Percentiles rank a stretch among this genome's conserved stretches.
Conservation (phyloP, 2,329 filamentous ascomycete genomes). For the Fusarium miscanthi region DNA sequence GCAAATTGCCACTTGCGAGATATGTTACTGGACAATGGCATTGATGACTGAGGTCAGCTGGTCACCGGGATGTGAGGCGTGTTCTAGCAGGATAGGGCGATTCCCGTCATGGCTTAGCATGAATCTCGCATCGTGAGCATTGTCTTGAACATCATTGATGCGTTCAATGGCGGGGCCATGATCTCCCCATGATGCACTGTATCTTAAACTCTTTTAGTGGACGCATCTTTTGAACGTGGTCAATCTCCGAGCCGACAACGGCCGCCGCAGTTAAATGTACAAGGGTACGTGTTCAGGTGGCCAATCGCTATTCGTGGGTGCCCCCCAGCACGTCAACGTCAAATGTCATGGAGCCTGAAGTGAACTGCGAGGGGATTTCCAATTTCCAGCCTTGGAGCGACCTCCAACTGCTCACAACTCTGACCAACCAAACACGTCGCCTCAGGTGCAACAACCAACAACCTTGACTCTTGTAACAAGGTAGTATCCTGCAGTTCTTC, state of each 20-base stretch:
- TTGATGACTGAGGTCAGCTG: constrained; percentile 34
- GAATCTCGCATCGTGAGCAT: constrained; percentile 12
- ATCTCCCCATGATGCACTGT: constrained; percentile 27
- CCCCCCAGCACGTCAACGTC: constrained; percentile 34
- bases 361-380: constrained; percentile 37
- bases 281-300: constrained; percentile 15
- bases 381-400: not conserved
- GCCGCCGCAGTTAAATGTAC: not conserved
- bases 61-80: constrained; percentile 28
- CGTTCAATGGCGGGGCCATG: constrained; percentile 14
- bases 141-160: constrained; percentile 19
- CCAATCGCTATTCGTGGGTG: constrained; percentile 35
- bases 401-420: constrained; percentile 5
- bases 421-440: constrained; percentile 24
- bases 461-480: constrained; percentile 29
- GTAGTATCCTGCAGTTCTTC: constrained; percentile 7
- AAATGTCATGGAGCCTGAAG: constrained; percentile 19
- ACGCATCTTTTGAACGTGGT: constrained; percentile 21
- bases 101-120: constrained; percentile 31
- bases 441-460: constrained; percentile 26
- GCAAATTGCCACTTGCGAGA: constrained; percentile 13
- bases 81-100: constrained; percentile 20
- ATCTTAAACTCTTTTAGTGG: constrained; percentile 15
- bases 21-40: constrained; percentile 26
- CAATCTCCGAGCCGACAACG: constrained; percentile 30